These are phyloP conservation scores for Stephania cephalantha DNA, from an alignment of 164 flowering plant genomes.

Conservation along the genomic window DNA sequence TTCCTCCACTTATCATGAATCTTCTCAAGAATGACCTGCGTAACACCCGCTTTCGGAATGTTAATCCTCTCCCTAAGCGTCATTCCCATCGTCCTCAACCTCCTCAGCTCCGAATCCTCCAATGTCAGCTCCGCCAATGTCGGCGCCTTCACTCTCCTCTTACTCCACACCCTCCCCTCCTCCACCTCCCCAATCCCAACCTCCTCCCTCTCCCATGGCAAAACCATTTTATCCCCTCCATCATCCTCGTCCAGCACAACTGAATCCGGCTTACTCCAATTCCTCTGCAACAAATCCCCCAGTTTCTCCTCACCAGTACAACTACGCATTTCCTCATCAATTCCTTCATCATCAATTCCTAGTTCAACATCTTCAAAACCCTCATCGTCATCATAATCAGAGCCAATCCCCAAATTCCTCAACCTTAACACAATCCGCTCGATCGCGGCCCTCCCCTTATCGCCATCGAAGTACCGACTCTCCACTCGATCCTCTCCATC, in stretches of 20 bases:
- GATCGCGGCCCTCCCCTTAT: constrained; percentile 44
- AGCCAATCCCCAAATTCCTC: constrained; percentile 61
- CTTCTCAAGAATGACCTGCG: constrained; percentile 69
- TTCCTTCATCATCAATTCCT: constrained; percentile 16
- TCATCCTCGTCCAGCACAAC: constrained; percentile 33
- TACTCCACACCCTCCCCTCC: constrained; percentile 31
- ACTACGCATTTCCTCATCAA: constrained; percentile 10
- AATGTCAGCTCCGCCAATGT: constrained; percentile 83
- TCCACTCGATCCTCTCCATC: constrained; percentile 9
- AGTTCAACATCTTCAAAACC: constrained; percentile 27
- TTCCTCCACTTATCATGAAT: constrained; percentile 86
- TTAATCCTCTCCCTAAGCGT: constrained; percentile 65
- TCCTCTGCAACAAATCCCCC: constrained; percentile 73
- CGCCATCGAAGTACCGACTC: constrained; percentile 22
- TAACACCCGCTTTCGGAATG: constrained; percentile 86
- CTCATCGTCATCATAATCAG: constrained; percentile 43
- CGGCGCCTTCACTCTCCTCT: constrained; percentile 51
- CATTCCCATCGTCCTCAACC: constrained; percentile 82
- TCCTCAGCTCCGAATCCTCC: constrained; percentile 73
- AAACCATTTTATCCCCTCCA: constrained; percentile 24
- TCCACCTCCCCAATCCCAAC: constrained; percentile 22
- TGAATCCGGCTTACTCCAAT: constrained; percentile 76
- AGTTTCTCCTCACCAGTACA: constrained; percentile 57
- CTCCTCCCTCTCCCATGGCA: constrained; percentile 84
- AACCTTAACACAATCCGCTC: constrained; percentile 74